Evolutionary conservation across 1,284 basidiomycete genomes (phyloP), one percentile per base, ranked within the genome.

Genomic region (Clitocybe nebularis): DNA sequence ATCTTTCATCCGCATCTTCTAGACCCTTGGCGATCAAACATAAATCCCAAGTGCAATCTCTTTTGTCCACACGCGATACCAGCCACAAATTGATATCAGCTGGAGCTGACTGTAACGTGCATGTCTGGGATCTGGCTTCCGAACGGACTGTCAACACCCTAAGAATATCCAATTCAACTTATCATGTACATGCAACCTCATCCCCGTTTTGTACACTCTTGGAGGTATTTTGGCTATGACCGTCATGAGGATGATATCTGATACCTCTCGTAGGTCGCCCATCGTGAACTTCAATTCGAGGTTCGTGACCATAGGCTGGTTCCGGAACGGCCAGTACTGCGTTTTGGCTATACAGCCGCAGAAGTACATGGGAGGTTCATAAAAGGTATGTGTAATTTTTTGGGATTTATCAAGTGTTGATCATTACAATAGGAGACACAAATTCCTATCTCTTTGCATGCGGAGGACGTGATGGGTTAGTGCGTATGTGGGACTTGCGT

Each of bases 231-330:
- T 39, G 19, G 13, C 30, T 40, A 19, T 33, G 37, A 9, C 11
- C 4, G 1, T 3, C 24, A 14, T 10, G 6, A 22, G 13, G 1
- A 36, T 6, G 14, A 26, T 32, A n/a, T 13, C 33, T 22, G 9
- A 39, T 23, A 6, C 21, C n/a, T 20, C 19, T 3, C 11, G 10
- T 17, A 75, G 75, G 62, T 77, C 36, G 67, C 66, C 9, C 72
- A 76, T 51, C 61, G 72, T 20, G 75, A 78, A 48, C 61, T 67
- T 21, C 76, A 78, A 47, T 75, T 73, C 44, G 75, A 79, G 49
- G 44, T 77, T 20, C 69, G 66, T 20, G 76, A 78, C 50, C 61
- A 66, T 47, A 63, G 75, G 9, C 39, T 58, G 29, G 61, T 66
- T 6, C 63, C 68, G 11, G 49, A 53, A 24, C 45, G 47, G 21